Conservation (phyloP, 148 eudicot genomes). For the Limonium bicolor region DNA sequence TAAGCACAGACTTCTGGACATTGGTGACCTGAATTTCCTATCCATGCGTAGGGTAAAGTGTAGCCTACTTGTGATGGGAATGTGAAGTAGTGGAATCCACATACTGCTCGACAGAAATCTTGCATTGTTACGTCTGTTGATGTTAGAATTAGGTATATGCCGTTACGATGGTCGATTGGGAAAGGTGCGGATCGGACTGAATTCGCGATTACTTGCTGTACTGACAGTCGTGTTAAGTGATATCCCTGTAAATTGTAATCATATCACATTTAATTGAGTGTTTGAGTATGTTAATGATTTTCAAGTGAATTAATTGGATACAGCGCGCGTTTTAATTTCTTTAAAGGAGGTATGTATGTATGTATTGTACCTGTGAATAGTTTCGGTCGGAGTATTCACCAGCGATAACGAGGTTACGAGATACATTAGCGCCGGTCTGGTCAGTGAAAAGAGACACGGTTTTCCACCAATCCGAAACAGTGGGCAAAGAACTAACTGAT, state of each 20-base stretch:
- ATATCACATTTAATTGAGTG: neutral
- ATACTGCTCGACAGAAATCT: conserved; percentile 88
- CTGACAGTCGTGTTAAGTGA: conserved; percentile 49
- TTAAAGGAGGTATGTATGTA: neutral
- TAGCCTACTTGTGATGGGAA: conserved; percentile 79
- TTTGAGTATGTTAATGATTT: neutral
- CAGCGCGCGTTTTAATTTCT: neutral
- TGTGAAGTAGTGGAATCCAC: conserved; percentile 98
- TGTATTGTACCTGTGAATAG: conserved; percentile 47
- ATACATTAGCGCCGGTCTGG: conserved; percentile 80
- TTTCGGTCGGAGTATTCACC: conserved; percentile 51
- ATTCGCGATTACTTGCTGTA: conserved; percentile 61
- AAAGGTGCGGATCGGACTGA: conserved; percentile 52
- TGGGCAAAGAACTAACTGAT: conserved; percentile 16
- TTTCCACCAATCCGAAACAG: conserved; percentile 92
- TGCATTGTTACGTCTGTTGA: conserved; percentile 63
- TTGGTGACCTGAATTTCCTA: conserved; percentile 71
- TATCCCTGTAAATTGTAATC: conserved; percentile 16
- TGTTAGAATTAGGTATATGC: conserved; percentile 62
- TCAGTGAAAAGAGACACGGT: conserved; percentile 82
- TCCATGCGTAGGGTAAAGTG: conserved; percentile 94
- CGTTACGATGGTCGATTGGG: conserved; percentile 61
- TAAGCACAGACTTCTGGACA: conserved; percentile 96
- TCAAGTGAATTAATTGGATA: neutral
- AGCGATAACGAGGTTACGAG: conserved; percentile 40